Percentiles rank a stretch among this genome's conserved stretches.
Conservation (phyloP, 75 land plant genomes). For the Chamaecyparis obtusa region DNA sequence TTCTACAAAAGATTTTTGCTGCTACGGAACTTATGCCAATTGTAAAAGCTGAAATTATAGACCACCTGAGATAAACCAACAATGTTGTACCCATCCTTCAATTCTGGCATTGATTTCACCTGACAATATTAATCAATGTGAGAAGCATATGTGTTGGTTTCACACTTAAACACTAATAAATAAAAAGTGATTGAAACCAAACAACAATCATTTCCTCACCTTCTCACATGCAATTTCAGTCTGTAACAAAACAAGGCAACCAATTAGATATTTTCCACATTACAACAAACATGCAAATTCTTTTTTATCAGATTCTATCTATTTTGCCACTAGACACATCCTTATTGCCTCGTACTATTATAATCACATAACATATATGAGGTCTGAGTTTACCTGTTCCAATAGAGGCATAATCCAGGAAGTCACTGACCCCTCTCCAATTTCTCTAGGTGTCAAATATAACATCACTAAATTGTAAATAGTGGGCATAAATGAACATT, state of each 20-base stretch:
- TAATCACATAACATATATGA: not conserved
- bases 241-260: constrained; percentile 33
- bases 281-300: not conserved
- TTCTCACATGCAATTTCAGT: constrained; percentile 49
- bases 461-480: not conserved
- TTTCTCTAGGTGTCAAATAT: constrained; percentile 51
- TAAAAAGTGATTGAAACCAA: not conserved
- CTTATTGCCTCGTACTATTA: not conserved
- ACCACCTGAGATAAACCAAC: constrained; percentile 94
- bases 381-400: constrained; percentile 57
- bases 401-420: constrained; percentile 79
- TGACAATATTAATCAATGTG: constrained; percentile 17
- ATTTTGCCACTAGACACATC: not conserved
- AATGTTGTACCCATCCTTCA: constrained; percentile 80
- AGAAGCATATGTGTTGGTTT: not conserved
- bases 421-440: constrained; percentile 82
- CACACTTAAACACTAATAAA: not conserved
- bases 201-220: constrained; percentile 26
- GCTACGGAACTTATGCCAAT: not conserved
- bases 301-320: not conserved
- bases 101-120: constrained; percentile 78
- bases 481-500: not conserved
- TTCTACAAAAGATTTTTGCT: too few relatives aligned
- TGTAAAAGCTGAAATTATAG: not conserved
- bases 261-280: not conserved